These are phyloP conservation scores for Medakamo hakoo DNA, from an alignment of 139 green algal genomes.

Conservation along the genomic window DNA sequence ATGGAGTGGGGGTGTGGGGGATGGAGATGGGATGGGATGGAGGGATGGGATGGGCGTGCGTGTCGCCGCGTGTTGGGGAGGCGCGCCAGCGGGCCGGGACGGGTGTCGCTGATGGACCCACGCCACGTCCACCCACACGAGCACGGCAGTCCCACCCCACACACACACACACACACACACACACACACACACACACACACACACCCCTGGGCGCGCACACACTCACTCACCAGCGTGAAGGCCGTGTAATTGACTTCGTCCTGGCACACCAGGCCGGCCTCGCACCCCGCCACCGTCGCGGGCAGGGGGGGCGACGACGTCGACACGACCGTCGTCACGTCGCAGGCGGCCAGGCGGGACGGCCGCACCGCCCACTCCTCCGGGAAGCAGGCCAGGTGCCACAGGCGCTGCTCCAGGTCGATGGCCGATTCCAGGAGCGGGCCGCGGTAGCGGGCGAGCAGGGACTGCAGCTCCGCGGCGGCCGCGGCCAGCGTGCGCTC, in stretches of 20 bases:
- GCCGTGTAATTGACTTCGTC: conserved; percentile 39
- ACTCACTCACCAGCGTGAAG: conserved; percentile 37
- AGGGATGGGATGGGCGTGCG: too few species aligned
- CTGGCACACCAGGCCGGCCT: conserved; percentile 11
- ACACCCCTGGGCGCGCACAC: too few species aligned
- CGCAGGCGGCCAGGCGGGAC: conserved; percentile 3
- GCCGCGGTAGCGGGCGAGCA: conserved; percentile 29
- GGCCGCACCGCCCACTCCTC: conserved; percentile 2
- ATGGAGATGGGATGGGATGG: too few species aligned
- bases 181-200: too few species aligned
- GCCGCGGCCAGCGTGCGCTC: conserved; percentile 7
- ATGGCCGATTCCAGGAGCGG: conserved; percentile 46
- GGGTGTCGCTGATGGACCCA: too few species aligned
- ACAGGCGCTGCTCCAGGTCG: conserved; percentile 49
- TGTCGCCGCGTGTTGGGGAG: too few species aligned
- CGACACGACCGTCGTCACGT: not conserved
- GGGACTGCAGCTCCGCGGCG: conserved; percentile 11
- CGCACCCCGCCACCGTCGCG: conserved; percentile 4
- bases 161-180: too few species aligned
- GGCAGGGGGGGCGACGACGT: not conserved
- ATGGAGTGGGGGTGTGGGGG: too few species aligned
- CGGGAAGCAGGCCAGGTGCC: conserved; percentile 28
- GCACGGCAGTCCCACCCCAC: too few species aligned
- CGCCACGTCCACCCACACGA: too few species aligned
- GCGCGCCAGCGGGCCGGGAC: too few species aligned